These are phyloP conservation scores for Globisporangium nunn DNA, from an alignment of 352 stramenopile genomes.

Conservation along the genomic window DNA sequence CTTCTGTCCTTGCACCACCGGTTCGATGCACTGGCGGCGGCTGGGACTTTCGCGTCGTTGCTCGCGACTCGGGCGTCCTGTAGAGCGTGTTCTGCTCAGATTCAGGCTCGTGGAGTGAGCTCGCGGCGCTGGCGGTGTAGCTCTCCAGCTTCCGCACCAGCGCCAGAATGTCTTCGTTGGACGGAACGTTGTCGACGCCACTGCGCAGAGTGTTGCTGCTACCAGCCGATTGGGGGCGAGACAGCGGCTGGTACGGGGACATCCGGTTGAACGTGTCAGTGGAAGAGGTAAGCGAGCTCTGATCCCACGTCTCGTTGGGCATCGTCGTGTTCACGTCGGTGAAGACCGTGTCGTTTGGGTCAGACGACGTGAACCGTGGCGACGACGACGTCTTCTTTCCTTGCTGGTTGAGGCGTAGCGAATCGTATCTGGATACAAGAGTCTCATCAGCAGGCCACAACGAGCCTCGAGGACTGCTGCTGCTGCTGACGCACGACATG, in stretches of 20 bases:
- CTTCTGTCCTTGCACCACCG: background rate
- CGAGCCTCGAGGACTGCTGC: conserved; percentile 11
- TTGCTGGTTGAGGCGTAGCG: conserved; percentile 7
- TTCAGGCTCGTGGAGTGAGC: conserved; percentile 2
- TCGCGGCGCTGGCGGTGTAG: background rate
- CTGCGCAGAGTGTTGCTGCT: background rate
- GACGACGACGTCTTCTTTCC: conserved; percentile 23
- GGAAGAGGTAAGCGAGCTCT: conserved; percentile 28
- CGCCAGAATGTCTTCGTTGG: conserved; percentile 14
- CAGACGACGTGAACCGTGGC: conserved; percentile 2
- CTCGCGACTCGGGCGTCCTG: conserved; percentile 6
- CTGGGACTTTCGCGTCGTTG: background rate
- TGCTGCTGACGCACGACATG: conserved; percentile 19
- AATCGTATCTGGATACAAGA: background rate
- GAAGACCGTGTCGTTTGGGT: conserved; percentile 17
- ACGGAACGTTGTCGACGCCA: background rate
- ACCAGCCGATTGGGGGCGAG: background rate
- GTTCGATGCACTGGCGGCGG: conserved; percentile 5
- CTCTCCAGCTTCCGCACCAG: conserved; percentile 15
- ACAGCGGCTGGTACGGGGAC: conserved; percentile 3
- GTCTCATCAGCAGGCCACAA: background rate
- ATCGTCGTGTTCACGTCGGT: conserved; percentile 36
- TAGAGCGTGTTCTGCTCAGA: conserved; percentile 6
- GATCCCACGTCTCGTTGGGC: conserved; percentile 26
- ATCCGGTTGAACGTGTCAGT: conserved; percentile 23